A percentile compares a stretch with the other conserved stretches of the same genome.
Evolutionary conservation across 371 early-diverging fungal genomes (phyloP).

Genomic region (Chytridium lagenaria): DNA sequence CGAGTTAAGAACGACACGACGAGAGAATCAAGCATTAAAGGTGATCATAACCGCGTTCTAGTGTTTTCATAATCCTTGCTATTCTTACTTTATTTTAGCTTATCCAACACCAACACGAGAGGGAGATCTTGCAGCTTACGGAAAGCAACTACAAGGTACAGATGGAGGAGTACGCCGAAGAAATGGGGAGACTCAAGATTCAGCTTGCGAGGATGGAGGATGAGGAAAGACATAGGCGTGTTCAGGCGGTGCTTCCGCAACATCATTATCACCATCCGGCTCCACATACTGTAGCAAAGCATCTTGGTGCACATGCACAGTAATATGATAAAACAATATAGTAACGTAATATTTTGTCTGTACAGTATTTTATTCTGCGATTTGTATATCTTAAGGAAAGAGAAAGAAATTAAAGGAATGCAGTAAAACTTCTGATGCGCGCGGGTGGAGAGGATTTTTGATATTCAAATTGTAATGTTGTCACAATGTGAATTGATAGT

Average conservation of each 20-base stretch:
- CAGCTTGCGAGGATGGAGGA: conserved; percentile 28
- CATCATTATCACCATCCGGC: neutral
- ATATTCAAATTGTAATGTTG: too few species aligned
- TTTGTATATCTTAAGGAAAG: too few species aligned
- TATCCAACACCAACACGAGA: conserved; percentile 36
- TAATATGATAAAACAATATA: too few species aligned
- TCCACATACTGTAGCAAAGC: too few species aligned
- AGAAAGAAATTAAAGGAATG: too few species aligned
- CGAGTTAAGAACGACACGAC: conserved; percentile 24
- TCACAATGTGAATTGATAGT: too few species aligned
- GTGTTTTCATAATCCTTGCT: neutral
- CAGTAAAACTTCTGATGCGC: too few species aligned
- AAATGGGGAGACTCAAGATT: conserved; percentile 21
- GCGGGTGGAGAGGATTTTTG: too few species aligned
- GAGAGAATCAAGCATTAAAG: conserved; percentile 37
- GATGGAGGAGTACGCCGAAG: conserved; percentile 29
- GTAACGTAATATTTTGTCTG: too few species aligned
- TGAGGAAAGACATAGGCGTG: conserved; percentile 15
- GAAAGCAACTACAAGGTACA: conserved; percentile 16
- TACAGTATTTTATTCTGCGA: too few species aligned
- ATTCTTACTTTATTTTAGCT: conserved; percentile 6
- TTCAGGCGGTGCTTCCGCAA: neutral
- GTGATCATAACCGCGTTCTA: conserved; percentile 10
- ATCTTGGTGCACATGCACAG: too few species aligned
- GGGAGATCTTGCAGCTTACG: conserved; percentile 21